A percentile compares a stretch with the other conserved stretches of the same genome.
Evolutionary conservation across 768 basidiomycete genomes (phyloP).

Genomic region (Butyriboletus loyo): DNA sequence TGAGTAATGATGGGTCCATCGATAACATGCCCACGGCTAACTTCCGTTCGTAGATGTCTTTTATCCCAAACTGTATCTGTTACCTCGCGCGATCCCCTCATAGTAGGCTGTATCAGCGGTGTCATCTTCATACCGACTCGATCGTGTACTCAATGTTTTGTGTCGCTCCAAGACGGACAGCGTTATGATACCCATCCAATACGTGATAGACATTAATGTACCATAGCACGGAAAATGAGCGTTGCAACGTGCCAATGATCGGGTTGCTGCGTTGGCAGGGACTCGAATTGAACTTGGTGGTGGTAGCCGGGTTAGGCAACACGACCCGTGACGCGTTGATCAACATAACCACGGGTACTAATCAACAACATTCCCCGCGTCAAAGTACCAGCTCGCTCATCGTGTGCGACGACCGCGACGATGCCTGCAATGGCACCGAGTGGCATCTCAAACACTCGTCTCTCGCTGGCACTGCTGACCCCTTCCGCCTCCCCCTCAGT

Average conservation of each 20-base stretch:
- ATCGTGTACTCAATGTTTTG: slow-evolving; percentile 10
- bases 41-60: slow-evolving; percentile 4
- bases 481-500: slow-evolving; percentile 31
- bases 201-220: slow-evolving; percentile 10
- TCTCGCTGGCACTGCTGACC: slow-evolving; percentile 17
- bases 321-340: slow-evolving; percentile 9
- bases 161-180: not conserved
- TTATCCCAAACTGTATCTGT: slow-evolving; percentile 5
- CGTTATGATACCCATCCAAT: slow-evolving; percentile 13
- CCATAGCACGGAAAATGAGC: slow-evolving; percentile 11
- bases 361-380: slow-evolving; percentile 8
- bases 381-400: not conserved
- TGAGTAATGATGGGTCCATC: not conserved
- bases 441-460: not conserved
- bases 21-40: not conserved
- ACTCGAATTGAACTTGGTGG: too few species aligned
- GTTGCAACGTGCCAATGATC: not conserved
- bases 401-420: slow-evolving; percentile 6
- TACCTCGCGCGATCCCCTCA: not conserved
- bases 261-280: too few species aligned
- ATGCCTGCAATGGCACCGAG: slow-evolving; percentile 10
- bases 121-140: slow-evolving; percentile 2
- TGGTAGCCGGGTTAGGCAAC: too few species aligned
- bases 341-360: slow-evolving; percentile 1
- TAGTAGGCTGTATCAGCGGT: slow-evolving; percentile 10